A percentile compares a stretch with the other conserved stretches of the same genome.
Conservation (phyloP, 768 basidiomycete species). For the Holtermannia corniformis region DNA sequence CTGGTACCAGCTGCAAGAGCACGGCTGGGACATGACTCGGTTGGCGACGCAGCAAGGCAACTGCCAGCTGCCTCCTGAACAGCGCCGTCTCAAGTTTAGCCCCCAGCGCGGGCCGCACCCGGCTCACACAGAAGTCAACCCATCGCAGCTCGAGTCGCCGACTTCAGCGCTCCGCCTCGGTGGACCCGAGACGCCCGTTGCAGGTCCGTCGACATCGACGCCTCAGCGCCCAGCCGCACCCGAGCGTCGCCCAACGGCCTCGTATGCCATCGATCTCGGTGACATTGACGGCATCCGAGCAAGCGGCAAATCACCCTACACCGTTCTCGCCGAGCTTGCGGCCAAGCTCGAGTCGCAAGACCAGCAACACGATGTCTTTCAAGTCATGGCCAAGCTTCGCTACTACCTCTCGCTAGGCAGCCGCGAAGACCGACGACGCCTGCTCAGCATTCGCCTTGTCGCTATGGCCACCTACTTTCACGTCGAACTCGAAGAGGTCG, state of each 20-base stretch:
- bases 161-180: not conserved
- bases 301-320: not conserved
- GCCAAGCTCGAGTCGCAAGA: constrained; percentile 59
- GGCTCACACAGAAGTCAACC: not conserved
- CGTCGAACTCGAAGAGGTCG: constrained; percentile 64
- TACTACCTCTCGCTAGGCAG: constrained; percentile 57
- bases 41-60: constrained; percentile 1
- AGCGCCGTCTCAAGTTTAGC: not conserved
- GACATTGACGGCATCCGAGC: not conserved
- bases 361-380: constrained; percentile 76
- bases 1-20: constrained; percentile 19
- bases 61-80: not conserved
- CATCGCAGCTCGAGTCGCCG: not conserved
- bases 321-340: constrained; percentile 47
- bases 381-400: constrained; percentile 76
- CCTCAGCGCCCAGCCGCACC: not conserved
- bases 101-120: not conserved
- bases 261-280: not conserved
- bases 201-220: not conserved
- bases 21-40: constrained; percentile 15
- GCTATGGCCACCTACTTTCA: constrained; percentile 83
- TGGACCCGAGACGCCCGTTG: not conserved
- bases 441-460: constrained; percentile 69
- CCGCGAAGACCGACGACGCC: constrained; percentile 56
- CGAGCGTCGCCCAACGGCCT: not conserved